Evolutionary conservation across 2,329 filamentous ascomycete species (phyloP).

Genomic region (Epicoccum nigrum): DNA sequence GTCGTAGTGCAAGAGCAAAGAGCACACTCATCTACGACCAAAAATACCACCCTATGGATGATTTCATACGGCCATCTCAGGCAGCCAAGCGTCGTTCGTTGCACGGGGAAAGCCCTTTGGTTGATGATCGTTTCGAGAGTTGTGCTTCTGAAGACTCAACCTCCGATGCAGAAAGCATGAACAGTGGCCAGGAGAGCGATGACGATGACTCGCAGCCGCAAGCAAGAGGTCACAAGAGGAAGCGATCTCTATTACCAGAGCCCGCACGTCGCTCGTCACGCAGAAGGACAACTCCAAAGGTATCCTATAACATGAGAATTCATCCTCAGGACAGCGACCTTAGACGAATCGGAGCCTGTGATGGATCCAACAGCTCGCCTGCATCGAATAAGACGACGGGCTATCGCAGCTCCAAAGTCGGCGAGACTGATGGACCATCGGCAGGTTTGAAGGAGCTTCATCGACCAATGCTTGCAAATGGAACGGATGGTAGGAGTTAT

Average conservation of each 20-base stretch:
- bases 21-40: slow-evolving; percentile 37
- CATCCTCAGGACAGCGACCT: slow-evolving; percentile 40
- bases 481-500: background rate
- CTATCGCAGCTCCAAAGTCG: background rate
- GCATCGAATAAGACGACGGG: slow-evolving; percentile 2
- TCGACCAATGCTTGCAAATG: background rate
- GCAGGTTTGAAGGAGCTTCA: no score
- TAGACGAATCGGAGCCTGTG: slow-evolving; percentile 7
- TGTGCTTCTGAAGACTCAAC: slow-evolving; percentile 3
- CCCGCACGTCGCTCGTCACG: slow-evolving; percentile 35
- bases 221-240: slow-evolving; percentile 20
- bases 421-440: background rate
- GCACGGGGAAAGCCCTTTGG: slow-evolving; percentile 23
- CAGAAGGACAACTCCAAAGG: slow-evolving; percentile 18
- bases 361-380: slow-evolving; percentile 8
- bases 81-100: slow-evolving; percentile 35
- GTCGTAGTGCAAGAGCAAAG: slow-evolving; percentile 9
- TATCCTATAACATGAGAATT: slow-evolving; percentile 33
- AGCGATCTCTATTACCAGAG: slow-evolving; percentile 1
- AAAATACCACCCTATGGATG: slow-evolving; percentile 45
- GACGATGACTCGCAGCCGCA: background rate
- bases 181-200: slow-evolving; percentile 16
- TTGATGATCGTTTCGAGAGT: slow-evolving; percentile 5
- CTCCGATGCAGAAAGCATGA: slow-evolving; percentile 2
- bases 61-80: slow-evolving; percentile 32